Base-by-base conservation (phyloP, 805 yeast genomes). In the Metschnikowia kofuensis region DNA sequence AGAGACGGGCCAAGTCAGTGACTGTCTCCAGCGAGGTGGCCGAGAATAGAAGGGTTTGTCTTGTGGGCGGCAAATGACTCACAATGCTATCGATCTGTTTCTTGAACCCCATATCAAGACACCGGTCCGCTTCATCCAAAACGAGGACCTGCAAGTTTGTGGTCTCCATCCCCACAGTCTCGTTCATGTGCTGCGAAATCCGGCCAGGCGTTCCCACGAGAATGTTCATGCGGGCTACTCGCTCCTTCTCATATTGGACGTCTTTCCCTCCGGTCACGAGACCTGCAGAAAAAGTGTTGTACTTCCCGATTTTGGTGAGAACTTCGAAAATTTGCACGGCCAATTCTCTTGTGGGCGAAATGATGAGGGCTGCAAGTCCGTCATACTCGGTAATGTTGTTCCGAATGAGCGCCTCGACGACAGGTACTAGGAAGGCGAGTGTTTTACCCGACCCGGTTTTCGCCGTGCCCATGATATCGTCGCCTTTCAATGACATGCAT, bases 181-280 rank as follows among this genome's bases (percentile, higher is more conserved):
- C 95, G 64, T 91, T 96, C 80, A 90, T 77, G 63, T 90, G 97
- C 63, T 90, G 97, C 40, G 91, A 72, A 15, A 90, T 68, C 64
- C 97, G 76, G 4, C 97, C 97, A 0, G 97, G 97, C 0, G 97
- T 90, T 12, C 96, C 94, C 31, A 90, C 85, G 47, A 90, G 72
- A 39, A 90, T 87, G 65, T 90, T 91, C 68, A 90, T 84, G 56
- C 79, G 78, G 0, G 85, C 78, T 7, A 90, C 80, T 63, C 97
- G 79, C 45, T 88, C 96, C 52, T 80, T 79, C 65, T 90, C 97
- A 57, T 77, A 87, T 51, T 80, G 79, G 30, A 87, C 86, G 62
- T 89, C 96, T 63, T 91, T 89, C 35, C 97, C 97, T 43, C 97
- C 97, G 59, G 91, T 90, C 10, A 91, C 92, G 51, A 90, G 72